A percentile compares a stretch with the other conserved stretches of the same genome.
These are phyloP conservation scores for bread wheat (Triticum aestivum) DNA, from an alignment of 176 grass and related monocot genomes.

Conservation along the genomic window DNA sequence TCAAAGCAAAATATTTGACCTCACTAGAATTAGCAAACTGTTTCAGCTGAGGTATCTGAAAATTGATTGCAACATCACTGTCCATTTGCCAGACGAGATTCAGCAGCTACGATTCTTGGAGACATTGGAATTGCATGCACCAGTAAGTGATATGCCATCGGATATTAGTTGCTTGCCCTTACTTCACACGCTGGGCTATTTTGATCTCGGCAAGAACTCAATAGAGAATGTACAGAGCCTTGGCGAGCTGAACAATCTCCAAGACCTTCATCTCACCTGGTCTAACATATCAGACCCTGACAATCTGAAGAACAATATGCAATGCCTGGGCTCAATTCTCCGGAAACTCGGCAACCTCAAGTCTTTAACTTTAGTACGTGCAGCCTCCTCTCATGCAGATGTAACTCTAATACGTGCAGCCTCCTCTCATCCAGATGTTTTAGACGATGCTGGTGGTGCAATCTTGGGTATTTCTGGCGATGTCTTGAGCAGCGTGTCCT, in stretches of 20 bases:
- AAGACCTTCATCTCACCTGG: not conserved
- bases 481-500: not conserved
- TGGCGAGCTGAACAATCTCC: not conserved
- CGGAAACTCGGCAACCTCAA: not conserved
- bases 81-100: not conserved
- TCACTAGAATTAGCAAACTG: not conserved
- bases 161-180: not conserved
- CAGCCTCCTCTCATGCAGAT: not conserved
- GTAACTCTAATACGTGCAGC: not conserved
- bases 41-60: slow-evolving; percentile 1
- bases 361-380: not conserved
- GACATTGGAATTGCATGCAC: not conserved
- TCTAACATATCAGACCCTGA: not conserved
- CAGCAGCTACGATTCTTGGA: not conserved
- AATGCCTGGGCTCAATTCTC: not conserved
- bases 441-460: not conserved
- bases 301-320: not conserved
- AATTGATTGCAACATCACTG: not conserved
- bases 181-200: not conserved
- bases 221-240: not conserved
- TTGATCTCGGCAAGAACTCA: not conserved
- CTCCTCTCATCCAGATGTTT: not conserved
- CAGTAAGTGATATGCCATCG: not conserved
- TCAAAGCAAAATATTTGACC: not conserved
- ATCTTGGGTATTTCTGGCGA: not conserved